phyloP scores from a whole-genome alignment of 2,329 filamentous ascomycete species.

The Aureobasidium sp. region DNA sequence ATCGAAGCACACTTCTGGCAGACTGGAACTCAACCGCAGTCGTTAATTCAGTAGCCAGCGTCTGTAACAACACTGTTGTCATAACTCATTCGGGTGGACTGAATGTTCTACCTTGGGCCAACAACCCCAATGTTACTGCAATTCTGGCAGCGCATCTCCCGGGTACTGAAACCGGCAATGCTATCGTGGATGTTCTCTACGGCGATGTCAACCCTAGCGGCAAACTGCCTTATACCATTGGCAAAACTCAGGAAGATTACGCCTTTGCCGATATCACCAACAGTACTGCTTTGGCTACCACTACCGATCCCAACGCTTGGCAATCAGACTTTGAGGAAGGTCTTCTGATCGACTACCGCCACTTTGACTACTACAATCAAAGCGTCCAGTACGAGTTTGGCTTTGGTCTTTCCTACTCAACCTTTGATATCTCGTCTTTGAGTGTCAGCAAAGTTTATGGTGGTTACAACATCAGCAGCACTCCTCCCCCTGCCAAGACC shows the following conservation, averaged over 20 bases:
- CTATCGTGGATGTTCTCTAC: slow-evolving; percentile 32
- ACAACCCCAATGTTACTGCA: slow-evolving; percentile 35
- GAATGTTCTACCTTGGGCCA: slow-evolving; percentile 32
- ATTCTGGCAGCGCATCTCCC: slow-evolving; percentile 35
- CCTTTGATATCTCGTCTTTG: slow-evolving; percentile 38
- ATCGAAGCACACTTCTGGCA: slow-evolving; percentile 31
- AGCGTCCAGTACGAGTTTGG: slow-evolving; percentile 28
- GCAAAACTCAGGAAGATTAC: slow-evolving; percentile 27
- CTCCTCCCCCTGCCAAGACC: slow-evolving; percentile 31
- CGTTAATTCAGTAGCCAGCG: slow-evolving; percentile 36
- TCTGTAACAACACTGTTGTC: slow-evolving; percentile 45
- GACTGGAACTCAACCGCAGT: slow-evolving; percentile 36
- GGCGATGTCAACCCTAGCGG: slow-evolving; percentile 28
- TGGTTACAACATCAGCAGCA: slow-evolving; percentile 38
- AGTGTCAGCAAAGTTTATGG: slow-evolving; percentile 32
- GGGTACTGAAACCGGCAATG: slow-evolving; percentile 34
- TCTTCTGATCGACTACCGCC: slow-evolving; percentile 45
- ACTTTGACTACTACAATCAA: slow-evolving; percentile 37
- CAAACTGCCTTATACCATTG: slow-evolving; percentile 31
- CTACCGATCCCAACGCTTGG: slow-evolving; percentile 31
- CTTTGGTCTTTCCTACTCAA: slow-evolving; percentile 29
- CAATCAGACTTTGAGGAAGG: slow-evolving; percentile 45
- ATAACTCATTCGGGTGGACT: slow-evolving; percentile 36
- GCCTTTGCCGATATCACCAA: slow-evolving; percentile 29
- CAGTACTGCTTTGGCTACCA: slow-evolving; percentile 24